Conservation (phyloP, 345 rosid species). For the Syzygium aqueum region DNA sequence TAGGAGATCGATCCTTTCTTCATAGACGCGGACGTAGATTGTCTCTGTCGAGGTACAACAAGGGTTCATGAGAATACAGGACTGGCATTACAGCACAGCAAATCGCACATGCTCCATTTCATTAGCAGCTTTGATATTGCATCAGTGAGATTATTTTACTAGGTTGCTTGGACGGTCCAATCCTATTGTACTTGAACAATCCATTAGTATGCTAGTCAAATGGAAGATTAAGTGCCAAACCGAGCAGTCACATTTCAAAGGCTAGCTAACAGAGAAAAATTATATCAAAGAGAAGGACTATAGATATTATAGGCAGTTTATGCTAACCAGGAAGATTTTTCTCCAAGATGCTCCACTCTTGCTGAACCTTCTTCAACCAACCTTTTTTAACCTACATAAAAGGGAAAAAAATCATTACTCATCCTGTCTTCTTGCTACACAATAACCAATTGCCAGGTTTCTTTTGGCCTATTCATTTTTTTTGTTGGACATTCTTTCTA, state of each 20-base stretch:
- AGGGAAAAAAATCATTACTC: neutral
- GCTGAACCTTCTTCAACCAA: conserved; percentile 85
- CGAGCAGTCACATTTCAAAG: neutral
- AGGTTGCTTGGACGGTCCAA: neutral
- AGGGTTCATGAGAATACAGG: neutral
- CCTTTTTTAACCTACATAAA: conserved; percentile 46
- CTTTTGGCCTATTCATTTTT: neutral
- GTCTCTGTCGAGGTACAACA: conserved; percentile 36
- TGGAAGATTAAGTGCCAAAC: neutral
- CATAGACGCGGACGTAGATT: conserved; percentile 69
- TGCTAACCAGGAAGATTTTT: conserved; percentile 71
- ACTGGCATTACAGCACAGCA: neutral
- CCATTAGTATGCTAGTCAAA: neutral
- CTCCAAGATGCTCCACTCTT: conserved; percentile 80
- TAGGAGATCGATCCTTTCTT: conserved; percentile 82
- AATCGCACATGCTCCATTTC: neutral
- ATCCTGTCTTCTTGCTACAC: neutral
- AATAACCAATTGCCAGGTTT: neutral
- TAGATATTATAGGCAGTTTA: neutral
- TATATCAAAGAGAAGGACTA: neutral
- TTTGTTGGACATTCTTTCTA: conserved; percentile 7
- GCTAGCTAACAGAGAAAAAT: neutral
- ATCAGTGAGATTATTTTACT: neutral
- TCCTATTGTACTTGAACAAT: neutral
- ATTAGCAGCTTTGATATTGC: neutral